Evolutionary conservation across 306 rosid genomes (phyloP).

Genomic region (Potentilla sterilis): DNA sequence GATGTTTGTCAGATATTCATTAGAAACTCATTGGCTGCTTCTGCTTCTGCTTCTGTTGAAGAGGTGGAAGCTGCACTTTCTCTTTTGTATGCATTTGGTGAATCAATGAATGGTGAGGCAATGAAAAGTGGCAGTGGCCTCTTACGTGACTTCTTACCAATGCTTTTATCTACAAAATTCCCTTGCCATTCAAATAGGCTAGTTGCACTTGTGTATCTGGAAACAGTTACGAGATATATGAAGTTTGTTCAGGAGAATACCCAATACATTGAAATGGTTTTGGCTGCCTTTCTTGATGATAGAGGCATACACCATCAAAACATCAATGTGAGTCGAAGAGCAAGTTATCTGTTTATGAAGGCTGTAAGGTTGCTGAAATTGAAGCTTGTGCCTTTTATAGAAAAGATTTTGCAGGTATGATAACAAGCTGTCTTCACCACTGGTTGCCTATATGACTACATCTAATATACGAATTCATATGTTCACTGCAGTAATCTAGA

Average conservation of each 20-base stretch:
- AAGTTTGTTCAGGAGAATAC: conserved; percentile 82
- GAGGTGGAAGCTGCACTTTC: conserved; percentile 90
- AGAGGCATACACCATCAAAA: conserved; percentile 93
- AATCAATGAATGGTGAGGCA: conserved; percentile 69
- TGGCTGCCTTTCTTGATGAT: conserved; percentile 93
- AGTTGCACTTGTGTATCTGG: conserved; percentile 91
- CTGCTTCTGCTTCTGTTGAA: conserved; percentile 73
- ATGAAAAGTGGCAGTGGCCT: conserved; percentile 63
- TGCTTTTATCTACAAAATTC: conserved; percentile 77
- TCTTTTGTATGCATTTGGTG: conserved; percentile 80
- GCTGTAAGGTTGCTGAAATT: conserved; percentile 80
- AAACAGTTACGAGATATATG: conserved; percentile 77
- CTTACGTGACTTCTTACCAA: conserved; percentile 68
- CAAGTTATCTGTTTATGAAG: conserved; percentile 93
- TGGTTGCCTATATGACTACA: neutral
- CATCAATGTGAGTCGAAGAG: conserved; percentile 78
- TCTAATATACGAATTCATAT: neutral
- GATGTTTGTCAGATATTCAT: conserved; percentile 70
- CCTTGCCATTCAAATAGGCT: conserved; percentile 89
- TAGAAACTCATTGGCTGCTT: conserved; percentile 58
- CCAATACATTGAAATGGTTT: conserved; percentile 72
- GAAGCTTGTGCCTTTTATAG: conserved; percentile 86
- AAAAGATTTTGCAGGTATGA: conserved; percentile 84
- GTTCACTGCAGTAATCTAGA: neutral
- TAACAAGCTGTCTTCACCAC: conserved; percentile 12